Conservation (phyloP, 2,329 filamentous ascomycete species). For the Sclerotinia spermophila region DNA sequence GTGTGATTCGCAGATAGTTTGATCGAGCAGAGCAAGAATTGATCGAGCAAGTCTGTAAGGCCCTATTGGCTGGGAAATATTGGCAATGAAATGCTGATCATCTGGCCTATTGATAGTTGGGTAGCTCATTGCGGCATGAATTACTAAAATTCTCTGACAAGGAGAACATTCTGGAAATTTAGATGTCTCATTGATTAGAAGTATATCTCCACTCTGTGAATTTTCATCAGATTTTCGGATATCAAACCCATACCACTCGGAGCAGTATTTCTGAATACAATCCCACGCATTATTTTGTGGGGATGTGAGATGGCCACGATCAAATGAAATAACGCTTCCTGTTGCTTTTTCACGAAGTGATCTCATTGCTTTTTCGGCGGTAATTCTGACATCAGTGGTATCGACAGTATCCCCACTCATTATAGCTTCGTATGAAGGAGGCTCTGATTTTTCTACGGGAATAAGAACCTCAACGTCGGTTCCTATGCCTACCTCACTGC, state of each 20-base stretch:
- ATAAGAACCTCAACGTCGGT: constrained; percentile 48
- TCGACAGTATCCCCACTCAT: constrained; percentile 15
- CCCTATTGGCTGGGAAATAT: constrained; percentile 27
- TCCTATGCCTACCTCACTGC: constrained; percentile 48
- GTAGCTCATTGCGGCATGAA: constrained; percentile 25
- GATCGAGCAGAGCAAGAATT: constrained; percentile 28
- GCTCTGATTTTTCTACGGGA: constrained; percentile 16
- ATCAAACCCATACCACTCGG: constrained; percentile 33
- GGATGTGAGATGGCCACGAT: constrained; percentile 11
- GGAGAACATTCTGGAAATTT: constrained; percentile 14
- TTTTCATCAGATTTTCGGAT: not conserved
- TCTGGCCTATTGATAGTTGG: not conserved
- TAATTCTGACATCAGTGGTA: not conserved
- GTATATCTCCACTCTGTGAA: constrained; percentile 15
- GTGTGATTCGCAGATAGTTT: not conserved
- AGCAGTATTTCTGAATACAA: constrained; percentile 31
- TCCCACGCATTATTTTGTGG: constrained; percentile 25
- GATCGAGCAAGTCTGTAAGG: constrained; percentile 27
- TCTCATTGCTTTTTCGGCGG: constrained; percentile 22
- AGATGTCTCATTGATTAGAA: constrained; percentile 19
- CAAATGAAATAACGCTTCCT: constrained; percentile 26
- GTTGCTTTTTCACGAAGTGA: constrained; percentile 22
- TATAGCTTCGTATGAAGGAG: not conserved
- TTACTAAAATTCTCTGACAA: constrained; percentile 24
- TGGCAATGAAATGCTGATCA: constrained; percentile 15